Base-by-base conservation (phyloP, 2,329 filamentous ascomycete genomes). In the Xylariaceae sp. region DNA sequence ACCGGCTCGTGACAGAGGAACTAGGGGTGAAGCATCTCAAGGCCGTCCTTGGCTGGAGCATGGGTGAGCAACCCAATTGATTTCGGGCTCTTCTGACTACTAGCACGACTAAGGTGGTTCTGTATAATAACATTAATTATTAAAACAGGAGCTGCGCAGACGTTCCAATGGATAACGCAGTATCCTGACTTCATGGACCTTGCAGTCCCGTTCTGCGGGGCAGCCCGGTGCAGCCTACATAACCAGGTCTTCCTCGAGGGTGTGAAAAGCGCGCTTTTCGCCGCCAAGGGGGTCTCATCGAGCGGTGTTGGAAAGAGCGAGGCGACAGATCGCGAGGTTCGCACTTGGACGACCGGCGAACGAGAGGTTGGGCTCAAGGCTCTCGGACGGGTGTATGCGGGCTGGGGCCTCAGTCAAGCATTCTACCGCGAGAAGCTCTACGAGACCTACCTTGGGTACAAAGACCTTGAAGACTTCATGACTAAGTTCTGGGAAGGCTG, bases 381-480 rank as follows among this genome's bases (percentile, higher is more conserved):
- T 0, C 81, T 93, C 51, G 88, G 81, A 0, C 79, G 88, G 37
- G 89, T 85, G 0, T 94, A 94, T 70, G 88, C 89, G 1, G 89
- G 89, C 0, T 94, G 85, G 89, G 89, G 90, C 0, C 89, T 93
- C 64, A 88, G 84, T 45, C 89, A 92, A 64, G 80, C 87, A 0
- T 93, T 92, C 64, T 93, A 93, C 64, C 80, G 89, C 1, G 77
- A 90, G 60, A 85, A 80, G 66, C 55, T 90, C n/a, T 87, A 87
- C 67, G 82, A 89, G 67, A 84, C 70, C 1, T 74, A 67, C 1
- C 77, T 92, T 7, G 86, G 86, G 0, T 91, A 80, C 63, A 84
- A 84, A 59, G 76, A 83, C 49, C 75, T 92, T 2, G 88, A 92
- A 57, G 84, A 89, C 47, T 93, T 92, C 57, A 82, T 93, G 77